Evolutionary conservation across 257 asterid species (phyloP), one percentile per base, ranked within the genome.

Genomic region (Fraxinus pennsylvanica): DNA sequence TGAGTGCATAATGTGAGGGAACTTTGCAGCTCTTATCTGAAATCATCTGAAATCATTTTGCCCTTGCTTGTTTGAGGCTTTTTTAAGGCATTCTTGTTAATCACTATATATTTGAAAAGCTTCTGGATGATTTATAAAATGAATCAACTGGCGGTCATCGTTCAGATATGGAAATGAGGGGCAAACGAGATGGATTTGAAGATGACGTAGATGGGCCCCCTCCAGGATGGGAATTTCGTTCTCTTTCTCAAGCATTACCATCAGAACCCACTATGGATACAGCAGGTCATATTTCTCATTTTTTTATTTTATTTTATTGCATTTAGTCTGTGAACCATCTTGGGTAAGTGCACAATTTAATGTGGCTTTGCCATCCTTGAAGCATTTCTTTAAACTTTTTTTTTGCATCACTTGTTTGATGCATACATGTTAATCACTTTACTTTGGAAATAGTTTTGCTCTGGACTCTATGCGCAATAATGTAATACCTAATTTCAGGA

Each of bases 171-270:
- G 76, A 74, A 80, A 74, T 80, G 83, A 74, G 67, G 45, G 61
- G 66, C 52, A 68, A 35, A 35, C 39, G 15, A 33, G 43, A 68
- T 0, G 73, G 22, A 19, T 19, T 47, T 68, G 79, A 80, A 67
- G 79, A 38, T 50, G 68, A 78, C 10, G 83, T 72, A 66, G 80
- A 74, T 22, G 91, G 94, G 61, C 92, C 94, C 15, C 91, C 94
- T 47, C 96, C 94, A 8, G 92, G 96, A 70, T 89, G 94, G 94
- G 87, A 80, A 72, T 77, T 88, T 65, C 47, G 41, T 77, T 72
- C 83, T 65, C 90, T 85, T 67, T 86, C 52, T 76, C 81, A 71
- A 80, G 87, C 83, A 6, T 78, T 84, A 76, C 89, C 91, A 72
- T 76, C 86, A 70, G 67, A 59, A 57, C 27, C 29, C 67, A 22